Evolutionary conservation across 2,329 filamentous ascomycete genomes (phyloP), one percentile per base, ranked within the genome.

Genomic region (Knufia fluminis): DNA sequence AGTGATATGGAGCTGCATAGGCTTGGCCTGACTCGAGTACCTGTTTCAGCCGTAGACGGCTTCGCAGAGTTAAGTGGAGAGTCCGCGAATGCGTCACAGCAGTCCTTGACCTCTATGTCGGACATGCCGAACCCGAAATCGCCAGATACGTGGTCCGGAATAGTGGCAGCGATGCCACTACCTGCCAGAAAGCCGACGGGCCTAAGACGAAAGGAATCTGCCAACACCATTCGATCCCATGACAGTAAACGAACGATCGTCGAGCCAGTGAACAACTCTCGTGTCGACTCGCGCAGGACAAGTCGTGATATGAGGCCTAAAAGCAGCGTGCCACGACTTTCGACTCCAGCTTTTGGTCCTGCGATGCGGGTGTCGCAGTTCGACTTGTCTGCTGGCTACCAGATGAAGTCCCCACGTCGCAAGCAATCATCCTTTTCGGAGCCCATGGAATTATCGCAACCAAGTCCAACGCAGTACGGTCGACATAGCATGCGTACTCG

Each of bases 371-470:
- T 52, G 42, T 52, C 52, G 7, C 48, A 52, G 10, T 38, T 55
- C 9, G 60, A 57, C 33, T 50, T 63, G 14, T 52, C 64, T 24
- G 47, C 66, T 44, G 43, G 45, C 16, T 47, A 57, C 22, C 48
- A 52, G 7, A 47, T 42, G 28, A 46, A 31, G 20, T 52, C 47
- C 26, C 33, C 49, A 46, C 43, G 46, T 46, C 49, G 54, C 40
- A 43, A 43, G 41, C 4, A 31, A 19, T 54, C 56, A 38, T 31
- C 56, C 22, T 57, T 53, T 35, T 49, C 64, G 63, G 51, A 61
- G 56, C 20, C 58, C 53, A 51, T 55, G 41, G 68, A 65, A 48
- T 66, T 65, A 41, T 67, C 68, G 1, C 64, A 67, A 50, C 61
- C 67, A 43, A 69, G 66, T 53, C 67, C 65, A 3, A 59, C 48